Percentiles rank a stretch among this genome's conserved stretches.
Evolutionary conservation across 1,284 basidiomycete species (phyloP).

Genomic region (Sporisorium iseilematis-ciliati): DNA sequence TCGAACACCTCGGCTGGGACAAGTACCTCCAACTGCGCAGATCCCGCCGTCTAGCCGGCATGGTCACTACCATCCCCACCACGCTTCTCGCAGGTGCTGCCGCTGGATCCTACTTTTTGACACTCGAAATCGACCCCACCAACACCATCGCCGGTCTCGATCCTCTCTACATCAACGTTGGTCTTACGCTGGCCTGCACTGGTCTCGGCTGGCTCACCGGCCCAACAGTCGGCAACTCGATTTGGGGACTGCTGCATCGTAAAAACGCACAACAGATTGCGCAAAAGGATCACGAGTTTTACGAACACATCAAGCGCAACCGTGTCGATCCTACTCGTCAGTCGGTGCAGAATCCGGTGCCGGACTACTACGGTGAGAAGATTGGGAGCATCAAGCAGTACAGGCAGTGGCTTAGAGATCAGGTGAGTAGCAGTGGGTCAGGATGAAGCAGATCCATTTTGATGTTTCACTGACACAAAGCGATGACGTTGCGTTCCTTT

Average conservation of each 20-base stretch:
- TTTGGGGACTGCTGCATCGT: conserved; percentile 61
- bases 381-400: conserved; percentile 65
- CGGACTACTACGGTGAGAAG: conserved; percentile 68
- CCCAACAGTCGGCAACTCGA: conserved; percentile 55
- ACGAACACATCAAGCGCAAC: conserved; percentile 58
- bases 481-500: background rate
- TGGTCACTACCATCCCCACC: conserved; percentile 64
- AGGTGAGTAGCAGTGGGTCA: conserved; percentile 19
- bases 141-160: conserved; percentile 63
- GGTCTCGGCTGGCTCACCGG: conserved; percentile 66
- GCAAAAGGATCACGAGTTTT: conserved; percentile 64
- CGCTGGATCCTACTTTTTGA: conserved; percentile 63
- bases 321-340: conserved; percentile 64
- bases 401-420: conserved; percentile 67
- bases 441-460: too few species aligned
- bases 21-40: conserved; percentile 59
- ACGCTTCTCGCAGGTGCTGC: conserved; percentile 56
- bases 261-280: conserved; percentile 57
- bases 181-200: conserved; percentile 60
- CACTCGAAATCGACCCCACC: conserved; percentile 61
- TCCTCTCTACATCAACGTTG: conserved; percentile 61
- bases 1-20: conserved; percentile 39
- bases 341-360: conserved; percentile 65
- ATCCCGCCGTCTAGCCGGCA: conserved; percentile 58
- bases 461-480: background rate